Evolutionary conservation across 768 basidiomycete species (phyloP).

Genomic region (Kwoniella dejecticola): DNA sequence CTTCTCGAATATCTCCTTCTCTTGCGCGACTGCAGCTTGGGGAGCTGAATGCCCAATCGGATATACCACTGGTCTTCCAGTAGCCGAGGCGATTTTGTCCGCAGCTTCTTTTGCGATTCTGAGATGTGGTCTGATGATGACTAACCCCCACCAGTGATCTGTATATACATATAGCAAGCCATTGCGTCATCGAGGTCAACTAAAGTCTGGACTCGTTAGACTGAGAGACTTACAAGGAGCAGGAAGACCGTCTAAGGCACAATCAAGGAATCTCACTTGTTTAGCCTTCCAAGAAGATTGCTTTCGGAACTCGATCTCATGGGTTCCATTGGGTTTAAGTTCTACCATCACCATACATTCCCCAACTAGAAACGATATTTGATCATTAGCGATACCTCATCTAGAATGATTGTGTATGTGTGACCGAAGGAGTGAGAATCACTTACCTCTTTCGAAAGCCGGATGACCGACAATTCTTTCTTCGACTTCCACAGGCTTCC

Average conservation of each 20-base stretch:
- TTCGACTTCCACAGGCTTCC: conserved; percentile 11
- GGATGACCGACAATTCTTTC: conserved; percentile 10
- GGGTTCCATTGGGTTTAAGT: conserved; percentile 15
- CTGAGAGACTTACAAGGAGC: conserved; percentile 2
- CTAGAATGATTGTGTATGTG: too few relatives aligned
- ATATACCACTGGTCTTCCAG: neutral
- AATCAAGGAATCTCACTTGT: conserved; percentile 6
- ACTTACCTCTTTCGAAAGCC: conserved; percentile 6
- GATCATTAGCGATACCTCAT: neutral
- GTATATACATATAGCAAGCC: neutral
- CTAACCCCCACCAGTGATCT: conserved; percentile 18
- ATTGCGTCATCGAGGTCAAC: neutral
- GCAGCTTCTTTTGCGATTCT: conserved; percentile 10
- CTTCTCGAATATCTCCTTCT: too few relatives aligned
- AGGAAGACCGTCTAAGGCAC: conserved; percentile 1
- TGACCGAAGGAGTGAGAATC: neutral
- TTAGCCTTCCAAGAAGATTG: conserved; percentile 1
- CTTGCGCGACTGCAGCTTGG: too few relatives aligned
- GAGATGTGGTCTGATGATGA: conserved; percentile 13
- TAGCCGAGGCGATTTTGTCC: conserved; percentile 1
- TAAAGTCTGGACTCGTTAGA: neutral
- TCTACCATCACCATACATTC: conserved; percentile 8
- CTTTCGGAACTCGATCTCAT: conserved; percentile 16
- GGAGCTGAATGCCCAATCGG: neutral
- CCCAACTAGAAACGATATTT: neutral